Evolutionary conservation across 495 filamentous ascomycete genomes (phyloP).

Genomic region (Schizothecium vesticola): DNA sequence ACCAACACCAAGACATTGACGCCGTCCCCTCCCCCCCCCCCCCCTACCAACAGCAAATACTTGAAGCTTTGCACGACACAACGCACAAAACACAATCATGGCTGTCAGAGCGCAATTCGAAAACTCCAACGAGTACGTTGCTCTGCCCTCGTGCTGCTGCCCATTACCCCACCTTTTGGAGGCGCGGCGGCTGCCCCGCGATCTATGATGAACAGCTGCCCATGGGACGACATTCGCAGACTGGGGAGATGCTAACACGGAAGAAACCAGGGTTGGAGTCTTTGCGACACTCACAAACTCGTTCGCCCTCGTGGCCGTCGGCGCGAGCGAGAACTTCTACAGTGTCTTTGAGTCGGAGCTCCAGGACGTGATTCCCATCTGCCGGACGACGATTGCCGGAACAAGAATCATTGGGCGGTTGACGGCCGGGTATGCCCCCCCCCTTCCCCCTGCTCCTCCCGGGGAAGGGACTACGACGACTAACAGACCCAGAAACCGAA

Average conservation of each 20-base stretch:
- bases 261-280: conserved; percentile 79
- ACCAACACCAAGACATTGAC: neutral
- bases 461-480: conserved; percentile 5
- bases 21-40: neutral
- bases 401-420: conserved; percentile 92
- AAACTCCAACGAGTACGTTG: conserved; percentile 91
- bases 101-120: conserved; percentile 89
- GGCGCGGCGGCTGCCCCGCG: conserved; percentile 17
- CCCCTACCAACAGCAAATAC: conserved; percentile 12
- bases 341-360: conserved; percentile 94
- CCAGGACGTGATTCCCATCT: conserved; percentile 96
- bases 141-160: conserved; percentile 1
- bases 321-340: conserved; percentile 98
- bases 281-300: conserved; percentile 95
- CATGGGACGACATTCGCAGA: neutral
- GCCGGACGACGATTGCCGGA: conserved; percentile 93
- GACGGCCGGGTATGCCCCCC: conserved; percentile 73
- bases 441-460: neutral
- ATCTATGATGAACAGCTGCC: neutral
- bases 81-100: conserved; percentile 43
- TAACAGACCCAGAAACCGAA: conserved; percentile 64
- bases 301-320: conserved; percentile 86
- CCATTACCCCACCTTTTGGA: neutral
- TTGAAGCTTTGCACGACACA: conserved; percentile 3
- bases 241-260: neutral